Conservation (phyloP, 768 basidiomycete genomes). For the Sarcodon sp. region DNA sequence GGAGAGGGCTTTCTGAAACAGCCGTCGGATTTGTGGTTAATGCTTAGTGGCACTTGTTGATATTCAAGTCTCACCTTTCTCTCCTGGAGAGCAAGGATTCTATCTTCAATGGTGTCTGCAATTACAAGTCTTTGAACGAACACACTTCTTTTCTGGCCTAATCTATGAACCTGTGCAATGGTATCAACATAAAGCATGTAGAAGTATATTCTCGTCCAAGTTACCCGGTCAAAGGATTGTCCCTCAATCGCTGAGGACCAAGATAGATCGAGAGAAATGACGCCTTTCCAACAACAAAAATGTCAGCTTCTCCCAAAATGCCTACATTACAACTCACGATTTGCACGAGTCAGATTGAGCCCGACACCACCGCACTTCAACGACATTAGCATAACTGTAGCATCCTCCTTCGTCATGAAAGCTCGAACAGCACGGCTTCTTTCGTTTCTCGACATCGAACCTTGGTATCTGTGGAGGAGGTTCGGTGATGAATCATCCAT, state of each 20-base stretch:
- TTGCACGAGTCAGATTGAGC: slow-evolving; percentile 48
- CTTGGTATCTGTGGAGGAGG: slow-evolving; percentile 33
- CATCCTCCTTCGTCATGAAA: slow-evolving; percentile 50
- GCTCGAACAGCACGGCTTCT: slow-evolving; percentile 41
- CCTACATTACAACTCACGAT: slow-evolving; percentile 19
- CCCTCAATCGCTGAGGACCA: slow-evolving; percentile 54
- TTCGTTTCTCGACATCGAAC: slow-evolving; percentile 38
- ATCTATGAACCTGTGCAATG: neutral
- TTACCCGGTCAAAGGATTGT: slow-evolving; percentile 41
- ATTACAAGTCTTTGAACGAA: slow-evolving; percentile 45
- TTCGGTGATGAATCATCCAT: neutral
- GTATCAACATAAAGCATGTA: slow-evolving; percentile 16
- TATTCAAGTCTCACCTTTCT: slow-evolving; percentile 28
- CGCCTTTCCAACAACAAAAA: slow-evolving; percentile 13
- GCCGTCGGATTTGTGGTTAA: neutral
- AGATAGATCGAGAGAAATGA: slow-evolving; percentile 49
- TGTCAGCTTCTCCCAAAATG: neutral
- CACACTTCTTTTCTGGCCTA: slow-evolving; percentile 38
- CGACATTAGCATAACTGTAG: slow-evolving; percentile 48
- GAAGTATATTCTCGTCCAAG: slow-evolving; percentile 29
- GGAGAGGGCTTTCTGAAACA: slow-evolving; percentile 32
- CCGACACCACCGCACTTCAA: slow-evolving; percentile 49
- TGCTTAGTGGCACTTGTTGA: too few species aligned
- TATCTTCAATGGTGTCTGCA: slow-evolving; percentile 49
- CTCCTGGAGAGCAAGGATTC: slow-evolving; percentile 53